Conservation (phyloP, 352 stramenopile genomes). For the Phytophthora quininea region DNA sequence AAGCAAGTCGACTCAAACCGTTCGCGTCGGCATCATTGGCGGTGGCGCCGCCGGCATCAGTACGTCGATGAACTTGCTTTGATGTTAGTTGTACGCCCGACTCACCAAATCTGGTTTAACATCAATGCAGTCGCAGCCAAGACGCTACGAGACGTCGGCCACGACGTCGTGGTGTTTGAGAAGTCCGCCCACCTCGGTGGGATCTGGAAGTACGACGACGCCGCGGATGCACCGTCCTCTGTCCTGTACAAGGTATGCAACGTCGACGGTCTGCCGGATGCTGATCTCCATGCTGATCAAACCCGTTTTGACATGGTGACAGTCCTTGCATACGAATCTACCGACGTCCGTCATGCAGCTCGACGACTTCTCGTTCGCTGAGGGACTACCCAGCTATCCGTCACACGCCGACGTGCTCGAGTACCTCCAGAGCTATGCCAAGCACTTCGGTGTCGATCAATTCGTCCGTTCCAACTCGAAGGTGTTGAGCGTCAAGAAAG, state of each 20-base stretch:
- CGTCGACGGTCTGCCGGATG: not conserved
- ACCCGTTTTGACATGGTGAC: not conserved
- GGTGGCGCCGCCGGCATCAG: constrained; percentile 70
- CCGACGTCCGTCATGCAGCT: constrained; percentile 78
- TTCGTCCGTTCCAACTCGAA: constrained; percentile 50
- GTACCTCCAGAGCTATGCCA: constrained; percentile 67
- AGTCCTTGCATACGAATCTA: constrained; percentile 80
- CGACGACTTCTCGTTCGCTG: constrained; percentile 56
- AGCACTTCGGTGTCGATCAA: constrained; percentile 51
- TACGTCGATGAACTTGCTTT: constrained; percentile 34
- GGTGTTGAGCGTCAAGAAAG: constrained; percentile 52
- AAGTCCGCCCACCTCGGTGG: constrained; percentile 57
- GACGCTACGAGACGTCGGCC: constrained; percentile 53
- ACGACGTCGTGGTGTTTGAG: constrained; percentile 71
- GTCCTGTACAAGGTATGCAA: constrained; percentile 66
- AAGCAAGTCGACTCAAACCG: constrained; percentile 20
- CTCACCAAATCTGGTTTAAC: constrained; percentile 11
- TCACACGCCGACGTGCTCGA: constrained; percentile 58
- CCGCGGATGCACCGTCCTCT: constrained; percentile 41
- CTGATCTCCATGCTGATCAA: not conserved
- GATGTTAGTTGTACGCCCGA: not conserved
- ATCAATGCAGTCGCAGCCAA: constrained; percentile 57
- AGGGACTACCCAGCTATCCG: constrained; percentile 51
- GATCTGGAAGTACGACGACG: constrained; percentile 76
- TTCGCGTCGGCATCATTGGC: constrained; percentile 69